A percentile compares a stretch with the other conserved stretches of the same genome.
Evolutionary conservation across 2,329 filamentous ascomycete species (phyloP).

Genomic region (Ophiostoma sp.): DNA sequence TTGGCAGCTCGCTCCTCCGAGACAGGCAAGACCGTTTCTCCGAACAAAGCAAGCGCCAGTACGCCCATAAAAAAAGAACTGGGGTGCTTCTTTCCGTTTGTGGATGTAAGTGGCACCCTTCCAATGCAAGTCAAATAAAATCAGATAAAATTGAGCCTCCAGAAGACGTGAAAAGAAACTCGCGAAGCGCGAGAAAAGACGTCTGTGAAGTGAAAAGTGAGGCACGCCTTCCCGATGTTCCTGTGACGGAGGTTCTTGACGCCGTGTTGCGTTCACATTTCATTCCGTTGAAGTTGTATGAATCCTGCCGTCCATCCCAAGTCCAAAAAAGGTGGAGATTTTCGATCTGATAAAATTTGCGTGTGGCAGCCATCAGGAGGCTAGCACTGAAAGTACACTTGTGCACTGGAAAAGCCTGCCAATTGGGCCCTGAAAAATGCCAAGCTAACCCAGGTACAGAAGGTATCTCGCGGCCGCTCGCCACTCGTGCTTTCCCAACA

Average conservation of each 20-base stretch:
- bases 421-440: background rate
- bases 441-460: background rate
- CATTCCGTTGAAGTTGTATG: background rate
- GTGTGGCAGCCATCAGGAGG: background rate
- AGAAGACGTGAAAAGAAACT: background rate
- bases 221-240: background rate
- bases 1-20: constrained; percentile 13
- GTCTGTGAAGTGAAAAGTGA: background rate
- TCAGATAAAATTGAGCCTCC: background rate
- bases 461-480: background rate
- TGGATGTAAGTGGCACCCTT: constrained; percentile 3
- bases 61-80: background rate
- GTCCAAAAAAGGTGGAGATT: background rate
- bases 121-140: background rate
- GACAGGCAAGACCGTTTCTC: constrained; percentile 9
- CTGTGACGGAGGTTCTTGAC: background rate
- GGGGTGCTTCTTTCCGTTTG: background rate
- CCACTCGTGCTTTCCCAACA: background rate
- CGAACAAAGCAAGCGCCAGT: constrained; percentile 5
- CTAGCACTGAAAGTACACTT: background rate
- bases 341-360: constrained; percentile 24
- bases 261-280: background rate
- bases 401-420: background rate
- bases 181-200: background rate
- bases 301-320: background rate